Evolutionary conservation across 148 eudicot genomes (phyloP).

Genomic region (Fagopyrum esculentum): DNA sequence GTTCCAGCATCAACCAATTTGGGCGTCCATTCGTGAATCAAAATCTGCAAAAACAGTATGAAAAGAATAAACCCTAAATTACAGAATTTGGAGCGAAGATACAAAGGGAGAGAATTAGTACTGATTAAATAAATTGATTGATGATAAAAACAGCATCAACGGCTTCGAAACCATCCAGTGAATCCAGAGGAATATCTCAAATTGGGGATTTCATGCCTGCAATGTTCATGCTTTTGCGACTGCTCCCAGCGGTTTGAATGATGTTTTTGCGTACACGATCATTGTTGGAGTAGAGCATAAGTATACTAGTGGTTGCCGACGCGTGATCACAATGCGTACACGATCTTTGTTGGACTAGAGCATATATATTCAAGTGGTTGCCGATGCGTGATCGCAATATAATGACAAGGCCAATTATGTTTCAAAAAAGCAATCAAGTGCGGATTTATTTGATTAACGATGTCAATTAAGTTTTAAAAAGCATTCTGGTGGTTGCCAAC

Average conservation of each 20-base stretch:
- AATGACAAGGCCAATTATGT: too few relatives aligned
- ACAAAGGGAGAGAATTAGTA: not conserved
- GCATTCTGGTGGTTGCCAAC: too few relatives aligned
- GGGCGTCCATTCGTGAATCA: not conserved
- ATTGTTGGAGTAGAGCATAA: not conserved
- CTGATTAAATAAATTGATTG: not conserved
- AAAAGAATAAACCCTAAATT: not conserved
- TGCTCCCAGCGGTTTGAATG: not conserved
- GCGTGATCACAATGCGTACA: not conserved
- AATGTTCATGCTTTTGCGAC: not conserved
- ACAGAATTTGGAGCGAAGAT: not conserved
- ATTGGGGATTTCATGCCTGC: conserved; percentile 3
- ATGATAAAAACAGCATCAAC: not conserved
- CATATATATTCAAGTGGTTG: not conserved
- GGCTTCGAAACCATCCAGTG: not conserved
- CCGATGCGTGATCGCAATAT: not conserved
- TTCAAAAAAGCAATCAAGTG: too few relatives aligned
- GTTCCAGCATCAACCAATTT: not conserved
- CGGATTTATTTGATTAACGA: too few relatives aligned
- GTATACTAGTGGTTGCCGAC: not conserved
- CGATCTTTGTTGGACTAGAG: not conserved
- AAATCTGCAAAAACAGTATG: not conserved
- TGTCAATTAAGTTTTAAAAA: too few relatives aligned
- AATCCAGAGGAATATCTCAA: not conserved
- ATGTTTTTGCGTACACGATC: not conserved